These are phyloP conservation scores for Solanum chmielewskii DNA, from an alignment of 257 asterid species.

Conservation along the genomic window DNA sequence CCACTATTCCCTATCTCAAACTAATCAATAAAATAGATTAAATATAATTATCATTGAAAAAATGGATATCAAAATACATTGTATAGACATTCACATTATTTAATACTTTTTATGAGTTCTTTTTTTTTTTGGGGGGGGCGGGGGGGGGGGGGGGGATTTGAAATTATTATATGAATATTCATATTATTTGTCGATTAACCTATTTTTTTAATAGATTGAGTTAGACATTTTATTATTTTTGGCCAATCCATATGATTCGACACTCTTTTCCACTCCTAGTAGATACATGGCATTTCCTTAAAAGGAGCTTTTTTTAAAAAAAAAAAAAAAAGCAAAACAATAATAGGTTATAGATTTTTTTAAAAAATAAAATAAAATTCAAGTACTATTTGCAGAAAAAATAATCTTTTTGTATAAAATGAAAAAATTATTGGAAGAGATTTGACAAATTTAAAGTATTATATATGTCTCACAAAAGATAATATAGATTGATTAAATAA, in stretches of 20 bases:
- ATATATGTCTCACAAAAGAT: no score
- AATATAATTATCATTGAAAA: no score
- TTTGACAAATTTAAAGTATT: not conserved
- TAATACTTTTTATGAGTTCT: no score
- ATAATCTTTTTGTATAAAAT: no score
- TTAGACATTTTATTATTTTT: not conserved
- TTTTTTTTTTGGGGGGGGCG: no score
- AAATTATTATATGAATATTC: not conserved
- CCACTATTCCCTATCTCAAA: not conserved
- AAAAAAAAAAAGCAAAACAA: no score
- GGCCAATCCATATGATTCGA: not conserved
- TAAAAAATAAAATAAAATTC: fast-evolving
- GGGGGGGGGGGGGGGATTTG: no score
- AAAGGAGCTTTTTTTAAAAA: no score
- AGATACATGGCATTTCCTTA: not conserved
- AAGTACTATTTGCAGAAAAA: not conserved
- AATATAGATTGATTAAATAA: no score
- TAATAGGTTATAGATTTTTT: not conserved
- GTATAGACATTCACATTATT: no score
- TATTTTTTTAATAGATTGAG: not conserved
- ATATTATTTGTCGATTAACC: not conserved
- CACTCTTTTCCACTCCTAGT: not conserved
- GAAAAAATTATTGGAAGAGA: not conserved
- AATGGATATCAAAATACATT: no score
- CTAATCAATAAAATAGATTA: no score